phyloP scores from a whole-genome alignment of 768 basidiomycete genomes.

The Russula foetens region DNA sequence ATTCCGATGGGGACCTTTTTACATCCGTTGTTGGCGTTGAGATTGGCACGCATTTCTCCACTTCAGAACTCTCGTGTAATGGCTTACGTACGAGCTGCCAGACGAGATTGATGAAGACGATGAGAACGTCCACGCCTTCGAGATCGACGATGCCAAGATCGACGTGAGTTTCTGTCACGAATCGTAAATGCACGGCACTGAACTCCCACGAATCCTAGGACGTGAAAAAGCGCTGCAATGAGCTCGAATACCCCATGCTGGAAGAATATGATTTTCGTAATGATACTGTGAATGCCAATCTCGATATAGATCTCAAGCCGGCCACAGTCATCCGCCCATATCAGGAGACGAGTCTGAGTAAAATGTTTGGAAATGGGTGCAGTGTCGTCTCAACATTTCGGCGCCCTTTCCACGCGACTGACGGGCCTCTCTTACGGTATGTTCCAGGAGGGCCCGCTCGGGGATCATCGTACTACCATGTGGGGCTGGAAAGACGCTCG shows the following conservation, averaged over 20 bases:
- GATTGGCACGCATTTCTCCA: slow-evolving; percentile 43
- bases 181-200: not conserved
- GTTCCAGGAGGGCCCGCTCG: slow-evolving; percentile 82
- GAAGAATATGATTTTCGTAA: slow-evolving; percentile 99
- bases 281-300: slow-evolving; percentile 90
- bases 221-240: slow-evolving; percentile 94
- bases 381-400: slow-evolving; percentile 18
- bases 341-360: slow-evolving; percentile 95
- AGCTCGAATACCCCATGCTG: slow-evolving; percentile 94
- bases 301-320: slow-evolving; percentile 98
- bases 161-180: slow-evolving; percentile 48
- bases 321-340: slow-evolving; percentile 96
- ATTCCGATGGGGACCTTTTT: slow-evolving; percentile 72
- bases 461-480: slow-evolving; percentile 98
- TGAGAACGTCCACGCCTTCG: slow-evolving; percentile 94
- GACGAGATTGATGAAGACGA: slow-evolving; percentile 98
- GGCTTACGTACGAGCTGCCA: slow-evolving; percentile 27
- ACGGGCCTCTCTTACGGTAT: slow-evolving; percentile 14
- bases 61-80: not conserved
- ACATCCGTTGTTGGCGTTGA: slow-evolving; percentile 96
- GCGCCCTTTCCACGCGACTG: slow-evolving; percentile 6
- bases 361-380: slow-evolving; percentile 99
- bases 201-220: slow-evolving; percentile 42
- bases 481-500: slow-evolving; percentile 97
- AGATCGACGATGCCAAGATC: slow-evolving; percentile 90